Evolutionary conservation across 2,329 filamentous ascomycete species (phyloP), one percentile per base, ranked within the genome.

Genomic region (Davidsoniella virescens): DNA sequence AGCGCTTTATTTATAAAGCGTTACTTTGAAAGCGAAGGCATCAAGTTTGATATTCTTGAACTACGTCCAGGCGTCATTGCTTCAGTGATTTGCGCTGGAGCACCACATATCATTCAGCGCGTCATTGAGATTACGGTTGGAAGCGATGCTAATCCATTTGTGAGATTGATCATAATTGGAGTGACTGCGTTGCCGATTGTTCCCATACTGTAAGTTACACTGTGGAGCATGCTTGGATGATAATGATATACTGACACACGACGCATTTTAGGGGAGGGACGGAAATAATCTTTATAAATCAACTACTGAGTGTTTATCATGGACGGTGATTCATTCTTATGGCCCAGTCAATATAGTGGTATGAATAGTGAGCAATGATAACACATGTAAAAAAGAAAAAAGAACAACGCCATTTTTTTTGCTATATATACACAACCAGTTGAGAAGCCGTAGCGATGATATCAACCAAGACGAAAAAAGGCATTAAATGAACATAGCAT

Each of bases 1-100:
- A 92, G 87, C 59, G 65, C 68, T 16, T 60, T 62, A 42, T 98
- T 94, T 60, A 84, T 95, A 51, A 66, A 63, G 33, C 57, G 62
- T 0, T 93, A 80, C 61, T 80, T 93, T 54, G 58, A 52, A 4
- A 60, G 60, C 14, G 65, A 72, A 41, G 68, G 65, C 2, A 63
- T 62, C 6, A 56, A 56, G 3, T 66, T 80, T 25, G 58, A 60
- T 38, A 54, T 73, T 38, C 47, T 58, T 5, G 63, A 62, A 5
- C 57, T 77, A 17, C 47, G 70, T 47, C 73, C 76, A 1, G 63
- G 62, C 16, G 63, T 66, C 0, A 49, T 63, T 40, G 69, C 68
- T 2, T 62, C 71, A 37, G 59, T 67, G 6, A 63, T 67, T 2
- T 70, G 68, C 9, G 62, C 67, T 25, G 64, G 68, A 12, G 66